Conservation (phyloP, 176 grass and related monocot species). For the Carex kokanica region DNA sequence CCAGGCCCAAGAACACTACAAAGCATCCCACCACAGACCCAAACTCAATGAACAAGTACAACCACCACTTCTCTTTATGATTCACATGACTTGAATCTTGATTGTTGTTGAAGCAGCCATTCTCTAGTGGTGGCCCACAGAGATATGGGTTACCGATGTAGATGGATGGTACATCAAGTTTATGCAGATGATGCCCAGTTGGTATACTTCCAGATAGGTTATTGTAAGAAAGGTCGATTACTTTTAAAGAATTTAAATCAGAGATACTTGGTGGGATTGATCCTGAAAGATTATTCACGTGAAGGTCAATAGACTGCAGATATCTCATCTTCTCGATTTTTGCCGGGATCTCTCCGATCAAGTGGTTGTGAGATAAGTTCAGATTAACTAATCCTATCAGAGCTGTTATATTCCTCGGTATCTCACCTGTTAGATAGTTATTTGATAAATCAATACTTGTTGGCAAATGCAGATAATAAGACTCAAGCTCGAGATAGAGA, state of each 20-base stretch:
- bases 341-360: slow-evolving; percentile 38
- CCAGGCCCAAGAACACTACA: not conserved
- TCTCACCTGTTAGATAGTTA: slow-evolving; percentile 27
- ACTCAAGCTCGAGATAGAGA: no score
- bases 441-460: slow-evolving; percentile 34
- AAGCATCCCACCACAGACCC: not conserved
- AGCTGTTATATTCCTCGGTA: slow-evolving; percentile 22
- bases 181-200: slow-evolving; percentile 28
- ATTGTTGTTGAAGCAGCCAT: not conserved
- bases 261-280: not conserved
- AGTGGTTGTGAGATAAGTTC: slow-evolving; percentile 40
- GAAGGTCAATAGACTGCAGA: slow-evolving; percentile 7
- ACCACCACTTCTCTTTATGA: not conserved
- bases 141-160: slow-evolving; percentile 41
- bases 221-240: slow-evolving; percentile 3
- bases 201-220: slow-evolving; percentile 9
- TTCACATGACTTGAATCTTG: not conserved
- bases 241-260: not conserved
- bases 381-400: slow-evolving; percentile 28
- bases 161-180: slow-evolving; percentile 3
- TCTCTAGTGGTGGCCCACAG: slow-evolving; percentile 35
- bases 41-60: not conserved
- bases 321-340: slow-evolving; percentile 10
- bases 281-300: slow-evolving; percentile 3
- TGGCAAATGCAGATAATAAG: fast-evolving